Base-by-base conservation (phyloP, 2,329 filamentous ascomycete species). In the Aspergillus proliferans region DNA sequence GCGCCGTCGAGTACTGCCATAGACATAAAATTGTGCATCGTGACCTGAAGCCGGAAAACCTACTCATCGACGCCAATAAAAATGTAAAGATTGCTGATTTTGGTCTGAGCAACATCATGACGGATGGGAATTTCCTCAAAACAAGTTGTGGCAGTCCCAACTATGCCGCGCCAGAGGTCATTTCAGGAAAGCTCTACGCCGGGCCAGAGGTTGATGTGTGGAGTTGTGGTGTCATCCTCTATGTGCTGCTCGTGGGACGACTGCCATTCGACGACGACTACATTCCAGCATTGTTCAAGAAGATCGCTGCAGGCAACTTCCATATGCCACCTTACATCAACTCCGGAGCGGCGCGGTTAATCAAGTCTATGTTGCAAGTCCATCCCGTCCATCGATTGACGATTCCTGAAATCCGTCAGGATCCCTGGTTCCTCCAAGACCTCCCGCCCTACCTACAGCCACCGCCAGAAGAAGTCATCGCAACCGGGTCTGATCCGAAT, bases 41-140 rank as follows among this genome's bases (percentile, higher is more conserved):
- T 68, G 93, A 98, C 69, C 75, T 98, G 54, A 98, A 98, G 71
- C 93, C 93, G 8, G 93, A 98, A 76, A 98, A 98, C 66, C 75
- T 98, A 44, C 81, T 98, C 40, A 83, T 98, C 46, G 93, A 98
- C 71, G 88, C 94, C 57, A 86, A 94, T 51, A 85, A 95, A 65
- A 96, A 98, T 63, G 92, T 98, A 72, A 98, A 98, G 76, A 98
- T 98, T 73, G 93, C 93, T 62, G 93, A 98, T 72, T 98, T 98
- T 60, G 93, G 93, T 50, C 78, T 98, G 49, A 97, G 92, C 76
- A 98, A 98, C 68, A 98, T 98, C 73, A 98, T 98, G 93, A 97
- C 93, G 0, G 93, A 98, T 67, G 93, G 93, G 22, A 98, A 98
- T 68, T 98, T 98, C 67, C 81, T 98, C 62, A 97, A 96, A 75